phyloP scores from a whole-genome alignment of 805 yeast species.

The Candida coquimbonensis region DNA sequence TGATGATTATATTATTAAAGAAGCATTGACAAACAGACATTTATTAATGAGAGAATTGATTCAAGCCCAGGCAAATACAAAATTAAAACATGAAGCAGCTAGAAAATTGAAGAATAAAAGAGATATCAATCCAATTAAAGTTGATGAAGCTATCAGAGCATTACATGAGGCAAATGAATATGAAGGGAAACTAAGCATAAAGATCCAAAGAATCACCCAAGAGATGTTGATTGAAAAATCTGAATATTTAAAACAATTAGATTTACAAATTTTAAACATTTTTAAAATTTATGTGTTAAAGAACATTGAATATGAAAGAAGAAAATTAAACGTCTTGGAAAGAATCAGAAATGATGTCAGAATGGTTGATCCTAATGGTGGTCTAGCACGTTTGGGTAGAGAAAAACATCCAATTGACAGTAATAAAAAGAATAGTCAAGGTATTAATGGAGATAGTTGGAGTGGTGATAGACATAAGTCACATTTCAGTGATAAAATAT shows the following conservation, averaged over 20 bases:
- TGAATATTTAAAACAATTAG: conserved; percentile 53
- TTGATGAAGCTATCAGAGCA: conserved; percentile 80
- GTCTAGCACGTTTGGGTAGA: conserved; percentile 76
- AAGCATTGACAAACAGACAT: conserved; percentile 88
- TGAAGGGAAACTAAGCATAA: conserved; percentile 71
- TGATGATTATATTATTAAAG: conserved; percentile 85
- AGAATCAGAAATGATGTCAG: conserved; percentile 65
- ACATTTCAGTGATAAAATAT: conserved; percentile 25
- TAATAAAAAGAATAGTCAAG: conserved; percentile 29
- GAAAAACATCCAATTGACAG: conserved; percentile 40
- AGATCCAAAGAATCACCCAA: conserved; percentile 74
- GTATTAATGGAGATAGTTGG: conserved; percentile 50
- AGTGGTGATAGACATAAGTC: conserved; percentile 42
- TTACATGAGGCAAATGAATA: conserved; percentile 70
- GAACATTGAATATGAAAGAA: conserved; percentile 81
- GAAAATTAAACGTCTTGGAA: conserved; percentile 68
- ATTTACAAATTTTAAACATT: conserved; percentile 42
- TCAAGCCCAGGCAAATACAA: conserved; percentile 71
- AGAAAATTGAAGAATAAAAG: conserved; percentile 62
- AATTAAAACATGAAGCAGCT: conserved; percentile 63
- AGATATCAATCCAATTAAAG: conserved; percentile 77
- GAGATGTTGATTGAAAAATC: conserved; percentile 74
- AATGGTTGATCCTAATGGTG: conserved; percentile 69
- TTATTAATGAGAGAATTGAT: conserved; percentile 82
- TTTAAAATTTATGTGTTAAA: conserved; percentile 57